Percentiles rank a stretch among this genome's conserved stretches.
phyloP scores from a whole-genome alignment of 352 stramenopile species.

The Phytopythium kandeliae region DNA sequence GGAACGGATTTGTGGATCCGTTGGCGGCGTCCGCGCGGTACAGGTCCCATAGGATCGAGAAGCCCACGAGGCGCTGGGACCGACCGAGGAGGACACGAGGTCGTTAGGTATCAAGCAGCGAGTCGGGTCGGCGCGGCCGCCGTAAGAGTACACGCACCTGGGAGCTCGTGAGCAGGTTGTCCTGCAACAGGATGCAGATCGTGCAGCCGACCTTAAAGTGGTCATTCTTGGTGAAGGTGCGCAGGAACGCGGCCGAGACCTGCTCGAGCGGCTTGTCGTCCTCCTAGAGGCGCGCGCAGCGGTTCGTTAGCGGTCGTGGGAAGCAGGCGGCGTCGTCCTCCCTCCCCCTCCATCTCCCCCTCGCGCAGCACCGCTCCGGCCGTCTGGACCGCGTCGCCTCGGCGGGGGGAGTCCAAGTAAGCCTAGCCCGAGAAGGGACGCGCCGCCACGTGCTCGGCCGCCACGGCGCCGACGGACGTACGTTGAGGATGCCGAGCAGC shows the following conservation, averaged over 20 bases:
- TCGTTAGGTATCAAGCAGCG: too few species aligned
- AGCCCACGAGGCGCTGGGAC: conserved; percentile 84
- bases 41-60: conserved; percentile 81
- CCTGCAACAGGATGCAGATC: conserved; percentile 85
- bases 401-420: neutral
- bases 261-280: conserved; percentile 81
- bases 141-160: conserved; percentile 70
- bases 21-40: conserved; percentile 69
- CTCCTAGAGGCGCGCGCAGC: conserved; percentile 30
- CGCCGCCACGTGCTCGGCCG: neutral
- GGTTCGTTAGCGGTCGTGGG: conserved; percentile 5
- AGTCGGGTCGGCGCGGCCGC: too few species aligned
- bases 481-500: conserved; percentile 79
- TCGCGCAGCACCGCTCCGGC: neutral
- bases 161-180: conserved; percentile 88
- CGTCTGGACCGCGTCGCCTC: neutral
- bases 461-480: conserved; percentile 19
- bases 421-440: neutral
- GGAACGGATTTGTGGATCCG: conserved; percentile 74
- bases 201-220: conserved; percentile 90
- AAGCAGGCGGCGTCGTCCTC: conserved; percentile 8
- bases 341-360: neutral
- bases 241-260: conserved; percentile 58
- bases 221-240: conserved; percentile 85
- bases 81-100: neutral